These are phyloP conservation scores for Xerocomellus chrysenteron DNA, from an alignment of 768 basidiomycete genomes.

Conservation along the genomic window DNA sequence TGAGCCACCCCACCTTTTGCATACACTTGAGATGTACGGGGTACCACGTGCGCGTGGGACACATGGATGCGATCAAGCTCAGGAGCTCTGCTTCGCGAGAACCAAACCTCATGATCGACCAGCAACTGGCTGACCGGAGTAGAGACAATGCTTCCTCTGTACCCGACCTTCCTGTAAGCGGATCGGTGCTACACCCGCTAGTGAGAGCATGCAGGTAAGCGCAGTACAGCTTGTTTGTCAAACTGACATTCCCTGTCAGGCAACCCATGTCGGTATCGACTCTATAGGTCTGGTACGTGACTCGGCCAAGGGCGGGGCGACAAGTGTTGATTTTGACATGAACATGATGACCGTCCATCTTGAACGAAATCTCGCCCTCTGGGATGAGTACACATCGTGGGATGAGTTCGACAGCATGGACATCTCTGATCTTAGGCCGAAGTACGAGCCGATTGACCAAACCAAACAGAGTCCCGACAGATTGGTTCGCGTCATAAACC, in stretches of 20 bases:
- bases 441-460: constrained; percentile 41
- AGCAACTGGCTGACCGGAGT: constrained; percentile 37
- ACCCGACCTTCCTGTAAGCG: constrained; percentile 43
- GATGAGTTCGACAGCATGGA: not conserved
- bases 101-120: constrained; percentile 40
- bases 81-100: constrained; percentile 33
- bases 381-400: constrained; percentile 40
- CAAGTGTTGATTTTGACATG: constrained; percentile 8
- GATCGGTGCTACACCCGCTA: constrained; percentile 42
- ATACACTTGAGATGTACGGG: constrained; percentile 38
- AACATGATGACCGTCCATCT: constrained; percentile 15
- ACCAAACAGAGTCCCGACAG: constrained; percentile 45
- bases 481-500: constrained; percentile 42
- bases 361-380: constrained; percentile 26
- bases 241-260: constrained; percentile 26
- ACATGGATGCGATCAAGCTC: constrained; percentile 32
- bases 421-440: constrained; percentile 19
- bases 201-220: constrained; percentile 48
- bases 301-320: not conserved
- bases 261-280: constrained; percentile 33
- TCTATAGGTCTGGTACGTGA: constrained; percentile 29
- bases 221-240: constrained; percentile 35
- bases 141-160: constrained; percentile 43
- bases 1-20: constrained; percentile 39
- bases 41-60: constrained; percentile 38